Evolutionary conservation across 2,329 filamentous ascomycete species (phyloP).

Genomic region (Fusarium staphyleae): DNA sequence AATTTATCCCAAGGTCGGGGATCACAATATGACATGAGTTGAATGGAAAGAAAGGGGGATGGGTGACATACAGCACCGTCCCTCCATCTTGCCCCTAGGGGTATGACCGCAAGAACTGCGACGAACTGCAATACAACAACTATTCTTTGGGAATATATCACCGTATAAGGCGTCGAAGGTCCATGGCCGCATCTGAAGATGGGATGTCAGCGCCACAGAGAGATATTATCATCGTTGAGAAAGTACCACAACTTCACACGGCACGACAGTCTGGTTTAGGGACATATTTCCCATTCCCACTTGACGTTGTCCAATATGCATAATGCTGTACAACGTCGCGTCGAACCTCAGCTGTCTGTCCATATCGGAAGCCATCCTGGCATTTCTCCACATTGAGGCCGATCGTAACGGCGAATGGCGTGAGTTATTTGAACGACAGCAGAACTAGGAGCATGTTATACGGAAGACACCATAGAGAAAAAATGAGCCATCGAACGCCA

Average conservation of each 20-base stretch:
- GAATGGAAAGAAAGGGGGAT: neutral
- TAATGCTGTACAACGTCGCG: conserved; percentile 20
- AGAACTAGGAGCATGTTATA: conserved; percentile 6
- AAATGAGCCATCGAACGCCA: conserved; percentile 17
- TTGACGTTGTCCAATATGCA: conserved; percentile 18
- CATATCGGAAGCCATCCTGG: neutral
- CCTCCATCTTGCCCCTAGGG: conserved; percentile 1
- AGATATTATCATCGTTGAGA: conserved; percentile 6
- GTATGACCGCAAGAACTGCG: conserved; percentile 9
- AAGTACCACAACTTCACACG: conserved; percentile 13
- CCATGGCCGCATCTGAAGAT: conserved; percentile 4
- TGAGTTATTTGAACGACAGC: conserved; percentile 7
- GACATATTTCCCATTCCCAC: neutral
- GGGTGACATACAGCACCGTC: neutral
- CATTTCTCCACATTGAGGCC: conserved; percentile 2
- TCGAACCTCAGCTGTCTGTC: conserved; percentile 15
- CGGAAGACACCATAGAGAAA: conserved; percentile 11
- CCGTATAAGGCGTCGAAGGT: conserved; percentile 10
- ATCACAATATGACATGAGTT: conserved; percentile 2
- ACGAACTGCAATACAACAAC: conserved; percentile 18
- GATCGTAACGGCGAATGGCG: conserved; percentile 13
- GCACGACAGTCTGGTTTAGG: conserved; percentile 6
- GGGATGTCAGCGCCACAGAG: conserved; percentile 18
- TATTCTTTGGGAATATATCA: conserved; percentile 1
- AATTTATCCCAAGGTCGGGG: conserved; percentile 18